Evolutionary conservation across 257 asterid species (phyloP).

Genomic region (Capsicum baccatum): DNA sequence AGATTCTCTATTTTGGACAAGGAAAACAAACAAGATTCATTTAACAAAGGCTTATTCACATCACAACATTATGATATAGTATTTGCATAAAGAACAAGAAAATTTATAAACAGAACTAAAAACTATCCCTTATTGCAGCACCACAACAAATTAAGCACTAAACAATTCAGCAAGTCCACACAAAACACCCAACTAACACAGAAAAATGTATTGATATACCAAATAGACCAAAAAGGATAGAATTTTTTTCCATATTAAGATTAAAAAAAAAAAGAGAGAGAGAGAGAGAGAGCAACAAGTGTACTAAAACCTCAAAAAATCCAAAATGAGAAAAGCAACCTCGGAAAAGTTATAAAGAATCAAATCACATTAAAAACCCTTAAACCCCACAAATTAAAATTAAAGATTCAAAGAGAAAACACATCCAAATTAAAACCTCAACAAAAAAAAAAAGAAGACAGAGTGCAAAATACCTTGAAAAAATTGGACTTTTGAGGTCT

Average conservation of each 20-base stretch:
- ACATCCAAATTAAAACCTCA: not conserved
- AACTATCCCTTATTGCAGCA: not conserved
- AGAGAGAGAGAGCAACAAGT: not conserved
- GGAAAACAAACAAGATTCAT: not conserved
- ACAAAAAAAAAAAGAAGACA: not conserved
- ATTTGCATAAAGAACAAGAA: not conserved
- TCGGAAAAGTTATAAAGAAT: not conserved
- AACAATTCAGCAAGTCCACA: not conserved
- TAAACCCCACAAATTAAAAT: not conserved
- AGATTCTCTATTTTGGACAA: not conserved
- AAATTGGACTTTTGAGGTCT: not conserved
- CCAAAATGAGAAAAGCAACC: constrained; percentile 14
- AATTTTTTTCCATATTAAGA: not conserved
- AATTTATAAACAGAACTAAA: not conserved
- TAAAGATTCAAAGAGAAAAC: constrained; percentile 16
- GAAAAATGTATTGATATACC: not conserved
- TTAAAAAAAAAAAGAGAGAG: not conserved
- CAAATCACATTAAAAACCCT: not conserved
- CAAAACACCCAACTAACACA: not conserved
- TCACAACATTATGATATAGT: not conserved
- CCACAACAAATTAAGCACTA: not conserved
- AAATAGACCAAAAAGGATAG: not conserved
- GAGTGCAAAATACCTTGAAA: constrained; percentile 18
- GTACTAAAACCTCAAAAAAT: constrained; percentile 4
- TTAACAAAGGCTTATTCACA: not conserved